Base-by-base conservation (phyloP, 164 flowering plant genomes). In the Amborella trichopoda region DNA sequence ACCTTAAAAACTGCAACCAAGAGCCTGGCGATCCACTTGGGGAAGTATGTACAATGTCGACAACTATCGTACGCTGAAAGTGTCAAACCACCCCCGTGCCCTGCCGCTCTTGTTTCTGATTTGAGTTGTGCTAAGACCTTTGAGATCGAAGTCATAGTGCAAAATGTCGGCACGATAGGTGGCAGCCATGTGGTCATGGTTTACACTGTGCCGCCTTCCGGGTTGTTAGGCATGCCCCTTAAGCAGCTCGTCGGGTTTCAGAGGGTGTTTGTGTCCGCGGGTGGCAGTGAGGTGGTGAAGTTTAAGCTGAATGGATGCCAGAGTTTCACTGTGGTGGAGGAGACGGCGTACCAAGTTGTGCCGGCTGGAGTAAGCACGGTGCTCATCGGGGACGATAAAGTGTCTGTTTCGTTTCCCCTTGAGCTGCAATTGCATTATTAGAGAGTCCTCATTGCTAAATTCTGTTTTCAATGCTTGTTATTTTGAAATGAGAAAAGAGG, bases 351-450 rank as follows among this genome's bases (percentile, higher is more conserved):
- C 16, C 27, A 4, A 5, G 12, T 50, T 28, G 13, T 61, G 37
- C 66, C 66, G 0, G 45, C 60, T 11, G 66, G 66, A 1, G 36
- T 26, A 22, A 52, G 56, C 26, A 56, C 57, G 13, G 56, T 61
- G 26, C 33, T 50, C 12, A 36, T 55, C 11, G 62, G 49, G 13
- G 42, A 50, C 39, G 66, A 44, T 25, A 49, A 44, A 46, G 60
- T 18, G 23, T 8, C 34, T 21, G 8, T 45, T 19, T 26, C 55
- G 8, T 50, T 61, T 17, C 52, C 60, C 12, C 19, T 55, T 38
- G 26, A 55, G 1, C 24, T 54, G 12, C 23, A 16, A 44, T 26
- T 49, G 9, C 10, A 39, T 16, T 2, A 39, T 10, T 50, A 50
- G 34, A n/a, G n/a, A n/a, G n/a, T n/a, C n/a, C n/a, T n/a, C n/a